Percentiles rank a stretch among this genome's conserved stretches.
Evolutionary conservation across 2,329 filamentous ascomycete genomes (phyloP).

Genomic region (Lasiodiplodia theobromae): DNA sequence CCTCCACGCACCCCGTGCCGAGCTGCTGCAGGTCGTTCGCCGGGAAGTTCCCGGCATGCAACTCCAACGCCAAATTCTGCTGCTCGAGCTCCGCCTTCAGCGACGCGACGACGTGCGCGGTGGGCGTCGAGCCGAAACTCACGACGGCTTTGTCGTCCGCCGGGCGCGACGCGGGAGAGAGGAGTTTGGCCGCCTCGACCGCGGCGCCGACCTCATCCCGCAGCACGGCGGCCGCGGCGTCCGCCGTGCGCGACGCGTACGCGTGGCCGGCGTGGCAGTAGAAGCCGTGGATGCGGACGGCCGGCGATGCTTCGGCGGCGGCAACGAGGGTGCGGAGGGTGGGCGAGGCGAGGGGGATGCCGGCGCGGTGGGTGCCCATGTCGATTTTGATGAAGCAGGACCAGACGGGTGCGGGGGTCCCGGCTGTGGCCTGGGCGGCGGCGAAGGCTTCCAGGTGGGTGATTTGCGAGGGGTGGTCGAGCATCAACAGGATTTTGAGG

Average conservation of each 20-base stretch:
- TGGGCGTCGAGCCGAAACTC: constrained; percentile 24
- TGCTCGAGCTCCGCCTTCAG: background rate
- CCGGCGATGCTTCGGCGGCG: constrained; percentile 7
- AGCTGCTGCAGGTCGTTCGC: constrained; percentile 31
- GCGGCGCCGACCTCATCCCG: constrained; percentile 24
- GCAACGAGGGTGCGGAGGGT: constrained; percentile 9
- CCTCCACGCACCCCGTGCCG: constrained; percentile 17
- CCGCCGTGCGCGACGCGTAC: constrained; percentile 12
- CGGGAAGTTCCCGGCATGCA: constrained; percentile 28
- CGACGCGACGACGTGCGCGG: constrained; percentile 27
- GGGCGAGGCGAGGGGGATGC: constrained; percentile 20
- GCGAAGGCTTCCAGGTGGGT: constrained; percentile 16
- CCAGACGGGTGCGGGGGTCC: no score
- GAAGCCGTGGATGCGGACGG: constrained; percentile 28
- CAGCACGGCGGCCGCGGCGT: constrained; percentile 4
- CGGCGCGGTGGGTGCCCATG: constrained; percentile 28
- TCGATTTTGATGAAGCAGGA: constrained; percentile 29
- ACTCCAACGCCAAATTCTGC: background rate
- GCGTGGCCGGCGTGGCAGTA: constrained; percentile 29
- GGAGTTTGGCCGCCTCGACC: background rate
- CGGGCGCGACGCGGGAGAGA: background rate
- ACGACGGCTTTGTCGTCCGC: background rate
- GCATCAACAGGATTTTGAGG: constrained; percentile 27
- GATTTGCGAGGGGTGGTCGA: constrained; percentile 28
- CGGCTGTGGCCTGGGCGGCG: no score